phyloP scores from a whole-genome alignment of 495 filamentous ascomycete genomes.

The Penicillium arizonense region DNA sequence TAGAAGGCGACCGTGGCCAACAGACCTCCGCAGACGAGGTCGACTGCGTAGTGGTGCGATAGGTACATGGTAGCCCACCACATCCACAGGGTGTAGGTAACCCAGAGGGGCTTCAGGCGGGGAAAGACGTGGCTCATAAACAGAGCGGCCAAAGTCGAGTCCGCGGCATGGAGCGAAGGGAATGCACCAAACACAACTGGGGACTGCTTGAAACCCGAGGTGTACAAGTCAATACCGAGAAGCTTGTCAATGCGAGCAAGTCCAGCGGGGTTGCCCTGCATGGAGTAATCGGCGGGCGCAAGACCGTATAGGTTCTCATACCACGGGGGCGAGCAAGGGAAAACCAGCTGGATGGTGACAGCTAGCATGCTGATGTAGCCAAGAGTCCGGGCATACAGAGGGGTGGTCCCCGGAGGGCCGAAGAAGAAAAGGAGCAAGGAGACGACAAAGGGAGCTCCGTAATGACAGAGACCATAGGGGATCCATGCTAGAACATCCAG shows the following conservation, averaged over 20 bases:
- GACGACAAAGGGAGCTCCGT: constrained; percentile 75
- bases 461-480: constrained; percentile 88
- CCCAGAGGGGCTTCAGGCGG: constrained; percentile 68
- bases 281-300: constrained; percentile 86
- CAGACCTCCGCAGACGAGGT: constrained; percentile 81
- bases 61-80: constrained; percentile 99
- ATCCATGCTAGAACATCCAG: constrained; percentile 90
- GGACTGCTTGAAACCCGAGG: constrained; percentile 80
- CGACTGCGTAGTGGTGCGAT: constrained; percentile 93
- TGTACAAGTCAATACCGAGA: constrained; percentile 88
- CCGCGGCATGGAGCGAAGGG: constrained; percentile 83
- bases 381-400: constrained; percentile 81
- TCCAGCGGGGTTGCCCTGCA: constrained; percentile 83
- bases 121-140: constrained; percentile 93
- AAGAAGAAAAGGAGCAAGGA: constrained; percentile 79
- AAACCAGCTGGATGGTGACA: constrained; percentile 79
- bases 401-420: constrained; percentile 78
- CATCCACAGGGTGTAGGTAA: constrained; percentile 83
- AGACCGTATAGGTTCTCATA: constrained; percentile 90
- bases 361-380: constrained; percentile 89
- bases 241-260: constrained; percentile 85
- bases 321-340: constrained; percentile 94
- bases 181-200: constrained; percentile 94
- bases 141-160: constrained; percentile 82
- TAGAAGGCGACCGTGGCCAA: constrained; percentile 79